Evolutionary conservation across 2,329 filamentous ascomycete genomes (phyloP).

Genomic region (Ambrosiella xylebori): DNA sequence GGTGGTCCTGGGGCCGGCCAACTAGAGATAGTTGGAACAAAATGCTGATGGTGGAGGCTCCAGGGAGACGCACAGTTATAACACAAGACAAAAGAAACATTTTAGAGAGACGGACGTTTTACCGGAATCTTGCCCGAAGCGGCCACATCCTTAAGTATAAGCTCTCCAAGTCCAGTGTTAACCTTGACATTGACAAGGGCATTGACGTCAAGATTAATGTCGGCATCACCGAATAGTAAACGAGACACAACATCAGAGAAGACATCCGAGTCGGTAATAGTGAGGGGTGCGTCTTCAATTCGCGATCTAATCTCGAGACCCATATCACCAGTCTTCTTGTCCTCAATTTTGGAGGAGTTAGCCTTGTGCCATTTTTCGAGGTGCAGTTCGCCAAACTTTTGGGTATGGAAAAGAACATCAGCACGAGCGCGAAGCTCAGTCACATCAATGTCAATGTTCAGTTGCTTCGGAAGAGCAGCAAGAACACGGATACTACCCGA

Average conservation of each 20-base stretch:
- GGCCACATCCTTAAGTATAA: slow-evolving; percentile 70
- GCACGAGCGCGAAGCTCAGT: slow-evolving; percentile 58
- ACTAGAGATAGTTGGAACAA: neutral
- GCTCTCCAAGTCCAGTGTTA: slow-evolving; percentile 61
- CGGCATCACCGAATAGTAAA: slow-evolving; percentile 55
- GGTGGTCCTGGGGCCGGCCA: slow-evolving; percentile 43
- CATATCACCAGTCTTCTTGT: slow-evolving; percentile 34
- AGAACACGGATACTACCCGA: slow-evolving; percentile 70
- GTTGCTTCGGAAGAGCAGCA: slow-evolving; percentile 62
- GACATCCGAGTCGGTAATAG: slow-evolving; percentile 63
- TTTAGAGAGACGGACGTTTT: slow-evolving; percentile 65
- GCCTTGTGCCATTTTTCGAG: slow-evolving; percentile 69
- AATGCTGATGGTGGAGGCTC: neutral
- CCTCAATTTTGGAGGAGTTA: slow-evolving; percentile 55
- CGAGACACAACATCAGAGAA: slow-evolving; percentile 68
- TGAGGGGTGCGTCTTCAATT: slow-evolving; percentile 62
- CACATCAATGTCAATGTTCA: slow-evolving; percentile 73
- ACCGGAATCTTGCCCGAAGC: slow-evolving; percentile 73
- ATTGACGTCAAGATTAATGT: slow-evolving; percentile 55
- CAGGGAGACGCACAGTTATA: slow-evolving; percentile 2
- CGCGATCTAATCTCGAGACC: slow-evolving; percentile 57
- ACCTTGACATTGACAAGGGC: slow-evolving; percentile 73
- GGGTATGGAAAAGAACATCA: slow-evolving; percentile 60
- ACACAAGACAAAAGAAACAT: slow-evolving; percentile 5
- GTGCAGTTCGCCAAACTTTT: slow-evolving; percentile 67